These are phyloP conservation scores for Aspergillus sp. DNA, from an alignment of 2,329 filamentous ascomycete species.

Conservation along the genomic window DNA sequence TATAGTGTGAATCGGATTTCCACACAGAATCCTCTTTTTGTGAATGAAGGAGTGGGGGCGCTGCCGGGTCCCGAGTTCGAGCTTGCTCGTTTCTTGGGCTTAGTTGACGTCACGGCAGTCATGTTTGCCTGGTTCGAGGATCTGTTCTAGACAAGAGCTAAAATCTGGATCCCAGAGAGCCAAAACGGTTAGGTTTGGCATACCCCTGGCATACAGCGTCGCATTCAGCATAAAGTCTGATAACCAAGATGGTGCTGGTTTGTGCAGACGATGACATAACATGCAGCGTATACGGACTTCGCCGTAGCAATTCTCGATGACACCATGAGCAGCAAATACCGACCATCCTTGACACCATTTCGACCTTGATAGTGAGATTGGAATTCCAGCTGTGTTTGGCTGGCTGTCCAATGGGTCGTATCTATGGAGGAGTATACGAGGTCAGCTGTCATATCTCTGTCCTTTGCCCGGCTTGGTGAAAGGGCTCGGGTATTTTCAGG, in stretches of 20 bases:
- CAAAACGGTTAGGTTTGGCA: background rate
- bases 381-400: background rate
- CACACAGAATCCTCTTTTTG: background rate
- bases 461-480: background rate
- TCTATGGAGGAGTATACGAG: background rate
- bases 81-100: background rate
- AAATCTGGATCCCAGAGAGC: background rate
- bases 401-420: background rate
- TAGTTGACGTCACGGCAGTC: background rate
- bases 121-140: background rate
- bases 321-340: background rate
- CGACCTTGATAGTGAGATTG: background rate
- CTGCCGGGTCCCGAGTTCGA: background rate
- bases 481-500: conserved; percentile 12
- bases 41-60: background rate
- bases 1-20: background rate
- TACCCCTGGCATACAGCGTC: background rate
- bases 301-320: background rate
- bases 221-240: background rate
- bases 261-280: background rate
- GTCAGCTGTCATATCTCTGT: background rate
- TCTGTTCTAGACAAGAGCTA: background rate
- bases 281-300: background rate
- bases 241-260: background rate
- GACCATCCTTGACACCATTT: background rate